Percentiles rank a stretch among this genome's conserved stretches.
phyloP scores from a whole-genome alignment of 2,329 filamentous ascomycete genomes.

The Chaetomiaceae sp. region DNA sequence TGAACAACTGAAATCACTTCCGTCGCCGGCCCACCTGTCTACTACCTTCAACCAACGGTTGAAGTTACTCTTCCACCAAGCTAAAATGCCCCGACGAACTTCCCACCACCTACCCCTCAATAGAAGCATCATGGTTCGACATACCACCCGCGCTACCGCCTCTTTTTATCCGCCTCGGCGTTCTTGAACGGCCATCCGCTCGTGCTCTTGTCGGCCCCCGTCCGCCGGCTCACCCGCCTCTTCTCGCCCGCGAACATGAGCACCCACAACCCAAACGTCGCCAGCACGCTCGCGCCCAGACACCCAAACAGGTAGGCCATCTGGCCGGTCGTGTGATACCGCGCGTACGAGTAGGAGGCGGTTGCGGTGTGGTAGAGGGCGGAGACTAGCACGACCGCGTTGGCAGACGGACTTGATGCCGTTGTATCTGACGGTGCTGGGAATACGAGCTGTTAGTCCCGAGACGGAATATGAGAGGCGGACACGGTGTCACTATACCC shows the following conservation, averaged over 20 bases:
- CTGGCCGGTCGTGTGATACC: constrained; percentile 53
- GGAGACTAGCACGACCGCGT: constrained; percentile 60
- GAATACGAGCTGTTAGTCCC: too few species aligned
- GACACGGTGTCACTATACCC: too few species aligned
- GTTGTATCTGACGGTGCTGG: constrained; percentile 28
- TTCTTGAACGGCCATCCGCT: constrained; percentile 37
- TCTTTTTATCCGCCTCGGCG: constrained; percentile 28
- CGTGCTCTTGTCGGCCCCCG: constrained; percentile 37
- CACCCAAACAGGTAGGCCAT: constrained; percentile 56
- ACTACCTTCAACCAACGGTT: too few species aligned
- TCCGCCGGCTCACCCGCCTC: constrained; percentile 32
- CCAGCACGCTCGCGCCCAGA: constrained; percentile 50
- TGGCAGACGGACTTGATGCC: constrained; percentile 52
- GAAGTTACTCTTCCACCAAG: too few species aligned
- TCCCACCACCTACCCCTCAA: too few species aligned
- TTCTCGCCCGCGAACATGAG: constrained; percentile 36
- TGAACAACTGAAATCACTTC: too few species aligned
- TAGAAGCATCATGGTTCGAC: too few species aligned
- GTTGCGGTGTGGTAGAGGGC: constrained; percentile 57
- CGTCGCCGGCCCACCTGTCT: too few species aligned
- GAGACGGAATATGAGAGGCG: too few species aligned
- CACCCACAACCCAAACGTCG: constrained; percentile 59
- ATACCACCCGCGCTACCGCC: neutral
- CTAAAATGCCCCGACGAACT: too few species aligned
- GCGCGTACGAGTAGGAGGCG: constrained; percentile 62